phyloP scores from a whole-genome alignment of 202 grass and related monocot genomes.

The Digitaria exilis region DNA sequence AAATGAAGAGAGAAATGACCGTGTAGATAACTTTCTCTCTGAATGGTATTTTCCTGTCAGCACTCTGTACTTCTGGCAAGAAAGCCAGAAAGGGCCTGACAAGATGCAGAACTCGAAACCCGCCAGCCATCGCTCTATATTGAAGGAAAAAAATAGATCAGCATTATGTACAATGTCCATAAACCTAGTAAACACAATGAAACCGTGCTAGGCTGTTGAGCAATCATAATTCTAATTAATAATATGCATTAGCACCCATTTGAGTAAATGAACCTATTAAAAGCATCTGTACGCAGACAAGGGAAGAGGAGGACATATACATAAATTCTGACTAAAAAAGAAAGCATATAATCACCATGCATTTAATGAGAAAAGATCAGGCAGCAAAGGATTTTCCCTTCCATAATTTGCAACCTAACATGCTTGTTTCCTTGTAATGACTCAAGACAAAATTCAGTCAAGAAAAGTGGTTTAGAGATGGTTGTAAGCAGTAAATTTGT shows the following conservation, averaged over 20 bases:
- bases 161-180: background rate
- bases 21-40: conserved; percentile 94
- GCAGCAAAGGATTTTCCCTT: background rate
- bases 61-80: conserved; percentile 85
- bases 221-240: background rate
- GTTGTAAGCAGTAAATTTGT: background rate
- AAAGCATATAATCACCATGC: background rate
- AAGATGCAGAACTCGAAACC: conserved; percentile 79
- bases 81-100: conserved; percentile 85
- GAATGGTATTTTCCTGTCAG: conserved; percentile 85
- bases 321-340: background rate
- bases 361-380: background rate
- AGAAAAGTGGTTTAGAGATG: background rate
- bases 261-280: background rate
- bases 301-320: background rate
- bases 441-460: background rate
- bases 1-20: conserved; percentile 83
- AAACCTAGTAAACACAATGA: background rate
- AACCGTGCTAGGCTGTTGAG: background rate
- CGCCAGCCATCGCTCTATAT: conserved; percentile 66
- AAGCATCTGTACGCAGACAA: background rate
- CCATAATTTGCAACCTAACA: background rate
- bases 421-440: background rate
- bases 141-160: conserved; percentile 16
- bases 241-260: too few relatives aligned